These are phyloP conservation scores for Lentinula lateritia DNA, from an alignment of 768 basidiomycete genomes.

Conservation along the genomic window DNA sequence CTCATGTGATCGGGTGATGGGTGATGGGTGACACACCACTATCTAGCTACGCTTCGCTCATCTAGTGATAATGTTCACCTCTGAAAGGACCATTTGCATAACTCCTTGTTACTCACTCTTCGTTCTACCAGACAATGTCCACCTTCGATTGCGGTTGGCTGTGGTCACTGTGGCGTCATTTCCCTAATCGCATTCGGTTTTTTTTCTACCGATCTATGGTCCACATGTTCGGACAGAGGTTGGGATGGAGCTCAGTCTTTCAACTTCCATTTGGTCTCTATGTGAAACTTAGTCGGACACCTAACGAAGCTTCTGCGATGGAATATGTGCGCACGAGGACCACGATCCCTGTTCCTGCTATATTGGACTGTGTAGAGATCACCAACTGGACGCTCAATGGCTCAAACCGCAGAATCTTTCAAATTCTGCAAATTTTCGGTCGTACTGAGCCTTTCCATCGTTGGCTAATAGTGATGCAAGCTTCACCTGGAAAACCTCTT, in stretches of 20 bases:
- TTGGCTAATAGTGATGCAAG: not conserved
- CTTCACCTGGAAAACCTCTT: constrained; percentile 2
- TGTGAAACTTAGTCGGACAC: not conserved
- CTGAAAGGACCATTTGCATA: too few relatives aligned
- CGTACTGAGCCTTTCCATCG: not conserved
- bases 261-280: not conserved
- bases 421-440: too few relatives aligned
- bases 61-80: too few relatives aligned
- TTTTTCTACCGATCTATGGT: not conserved
- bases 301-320: not conserved
- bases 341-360: constrained; percentile 1
- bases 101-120: too few relatives aligned
- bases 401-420: not conserved
- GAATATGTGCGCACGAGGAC: not conserved
- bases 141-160: not conserved
- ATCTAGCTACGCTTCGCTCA: too few relatives aligned
- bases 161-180: not conserved
- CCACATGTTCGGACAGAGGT: not conserved
- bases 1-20: too few relatives aligned
- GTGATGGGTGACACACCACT: too few relatives aligned
- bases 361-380: not conserved
- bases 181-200: not conserved
- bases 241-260: too few relatives aligned
- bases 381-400: too few relatives aligned
- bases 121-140: too few relatives aligned